phyloP scores from a whole-genome alignment of 305 asterid genomes.

The Solanum hybrid region DNA sequence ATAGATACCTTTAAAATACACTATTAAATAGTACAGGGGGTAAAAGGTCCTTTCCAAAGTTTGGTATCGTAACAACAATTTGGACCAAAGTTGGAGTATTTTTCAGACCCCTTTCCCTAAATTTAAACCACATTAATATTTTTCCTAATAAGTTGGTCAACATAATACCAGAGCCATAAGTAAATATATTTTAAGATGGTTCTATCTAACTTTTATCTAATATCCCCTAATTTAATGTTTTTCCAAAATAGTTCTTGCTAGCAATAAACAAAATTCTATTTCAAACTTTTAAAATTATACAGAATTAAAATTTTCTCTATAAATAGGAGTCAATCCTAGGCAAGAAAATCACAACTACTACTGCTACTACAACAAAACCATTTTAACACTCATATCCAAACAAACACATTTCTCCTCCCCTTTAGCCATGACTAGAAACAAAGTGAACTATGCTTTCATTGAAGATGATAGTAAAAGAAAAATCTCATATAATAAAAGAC shows the following conservation, averaged over 20 bases:
- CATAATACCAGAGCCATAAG: background rate
- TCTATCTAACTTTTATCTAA: too few species aligned
- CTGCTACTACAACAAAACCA: background rate
- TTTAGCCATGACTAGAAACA: background rate
- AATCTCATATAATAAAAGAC: background rate
- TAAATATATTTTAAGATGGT: too few species aligned
- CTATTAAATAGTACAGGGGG: too few species aligned
- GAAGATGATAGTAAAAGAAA: background rate
- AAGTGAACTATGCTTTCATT: background rate
- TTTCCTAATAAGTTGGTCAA: background rate
- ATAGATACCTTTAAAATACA: too few species aligned
- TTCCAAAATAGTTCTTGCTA: background rate
- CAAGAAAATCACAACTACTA: background rate
- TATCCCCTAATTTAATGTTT: background rate
- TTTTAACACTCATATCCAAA: background rate
- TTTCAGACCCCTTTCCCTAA: too few species aligned
- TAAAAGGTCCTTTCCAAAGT: too few species aligned
- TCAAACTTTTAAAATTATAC: too few species aligned
- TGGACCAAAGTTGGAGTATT: too few species aligned
- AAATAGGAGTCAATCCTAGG: too few species aligned
- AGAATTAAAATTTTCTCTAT: too few species aligned
- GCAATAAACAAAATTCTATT: background rate
- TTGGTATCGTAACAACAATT: too few species aligned
- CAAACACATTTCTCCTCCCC: background rate
- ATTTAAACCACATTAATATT: too few species aligned